These are phyloP conservation scores for Adansonia rubrostipa DNA, from an alignment of 441 rosid species.

Conservation along the genomic window DNA sequence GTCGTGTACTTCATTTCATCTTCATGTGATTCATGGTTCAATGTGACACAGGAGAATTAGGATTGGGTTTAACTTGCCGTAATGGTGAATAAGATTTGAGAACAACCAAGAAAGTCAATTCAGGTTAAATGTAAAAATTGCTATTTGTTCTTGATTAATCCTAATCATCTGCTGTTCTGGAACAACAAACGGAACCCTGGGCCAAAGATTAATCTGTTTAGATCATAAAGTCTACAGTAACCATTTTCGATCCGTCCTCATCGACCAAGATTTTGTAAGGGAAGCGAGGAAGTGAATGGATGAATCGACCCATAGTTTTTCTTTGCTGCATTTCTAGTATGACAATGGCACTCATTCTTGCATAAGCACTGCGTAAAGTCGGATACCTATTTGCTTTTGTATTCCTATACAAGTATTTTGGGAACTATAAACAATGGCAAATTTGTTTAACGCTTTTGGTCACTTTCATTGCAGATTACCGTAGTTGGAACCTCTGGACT, in stretches of 20 bases:
- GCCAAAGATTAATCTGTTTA: background rate
- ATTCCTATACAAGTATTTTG: background rate
- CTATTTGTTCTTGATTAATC: background rate
- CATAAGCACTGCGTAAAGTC: background rate
- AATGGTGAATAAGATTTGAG: background rate
- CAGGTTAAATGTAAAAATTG: background rate
- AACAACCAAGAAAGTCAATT: background rate
- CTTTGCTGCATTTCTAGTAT: slow-evolving; percentile 6
- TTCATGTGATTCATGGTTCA: background rate
- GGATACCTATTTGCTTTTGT: background rate
- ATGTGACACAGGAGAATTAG: slow-evolving; percentile 1
- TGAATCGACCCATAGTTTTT: background rate
- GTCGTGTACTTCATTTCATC: background rate
- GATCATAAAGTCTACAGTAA: background rate
- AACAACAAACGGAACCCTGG: background rate
- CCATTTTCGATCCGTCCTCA: background rate
- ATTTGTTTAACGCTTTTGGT: background rate
- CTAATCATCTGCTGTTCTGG: background rate
- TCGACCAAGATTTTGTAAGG: background rate
- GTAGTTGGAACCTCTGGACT: no score
- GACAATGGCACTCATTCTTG: background rate
- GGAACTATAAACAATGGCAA: background rate
- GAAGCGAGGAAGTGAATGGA: background rate
- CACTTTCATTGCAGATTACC: background rate
- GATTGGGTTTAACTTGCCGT: background rate